These are phyloP conservation scores for Phytophthora niederhauseri DNA, from an alignment of 352 stramenopile species.

Conservation along the genomic window DNA sequence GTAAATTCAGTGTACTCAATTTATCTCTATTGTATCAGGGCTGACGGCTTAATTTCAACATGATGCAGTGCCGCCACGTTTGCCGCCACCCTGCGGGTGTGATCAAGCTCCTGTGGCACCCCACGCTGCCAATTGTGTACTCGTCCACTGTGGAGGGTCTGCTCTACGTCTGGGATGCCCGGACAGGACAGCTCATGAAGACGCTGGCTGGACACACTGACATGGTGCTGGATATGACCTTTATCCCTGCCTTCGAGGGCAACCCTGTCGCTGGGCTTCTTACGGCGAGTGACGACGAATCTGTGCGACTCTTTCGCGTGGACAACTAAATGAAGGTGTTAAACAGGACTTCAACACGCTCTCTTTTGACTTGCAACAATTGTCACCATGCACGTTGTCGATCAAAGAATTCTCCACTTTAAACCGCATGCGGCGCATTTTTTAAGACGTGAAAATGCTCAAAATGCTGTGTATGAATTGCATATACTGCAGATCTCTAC, in stretches of 20 bases:
- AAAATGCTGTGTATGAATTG: conserved; percentile 46
- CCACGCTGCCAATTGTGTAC: conserved; percentile 85
- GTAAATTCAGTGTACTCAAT: conserved; percentile 31
- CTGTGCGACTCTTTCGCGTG: conserved; percentile 74
- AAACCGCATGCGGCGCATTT: not conserved
- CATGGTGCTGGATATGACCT: conserved; percentile 93
- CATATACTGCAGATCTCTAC: conserved; percentile 47
- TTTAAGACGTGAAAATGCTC: conserved; percentile 16
- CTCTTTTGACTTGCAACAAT: conserved; percentile 6
- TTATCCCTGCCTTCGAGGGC: conserved; percentile 57
- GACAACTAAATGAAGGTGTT: conserved; percentile 44
- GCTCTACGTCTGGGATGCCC: conserved; percentile 93
- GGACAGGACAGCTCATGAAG: conserved; percentile 79
- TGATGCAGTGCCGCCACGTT: conserved; percentile 79
- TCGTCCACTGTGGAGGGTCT: conserved; percentile 89
- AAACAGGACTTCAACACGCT: conserved; percentile 13
- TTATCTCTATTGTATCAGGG: not conserved
- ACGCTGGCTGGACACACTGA: conserved; percentile 89
- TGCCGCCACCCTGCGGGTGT: conserved; percentile 90
- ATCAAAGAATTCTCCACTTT: not conserved
- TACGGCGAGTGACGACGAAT: conserved; percentile 85
- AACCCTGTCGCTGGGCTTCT: conserved; percentile 60
- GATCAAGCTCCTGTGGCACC: conserved; percentile 93
- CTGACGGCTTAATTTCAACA: conserved; percentile 16
- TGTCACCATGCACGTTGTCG: not conserved